These are phyloP conservation scores for Purpureocillium lavendulum DNA, from an alignment of 2,329 filamentous ascomycete species.

Conservation along the genomic window DNA sequence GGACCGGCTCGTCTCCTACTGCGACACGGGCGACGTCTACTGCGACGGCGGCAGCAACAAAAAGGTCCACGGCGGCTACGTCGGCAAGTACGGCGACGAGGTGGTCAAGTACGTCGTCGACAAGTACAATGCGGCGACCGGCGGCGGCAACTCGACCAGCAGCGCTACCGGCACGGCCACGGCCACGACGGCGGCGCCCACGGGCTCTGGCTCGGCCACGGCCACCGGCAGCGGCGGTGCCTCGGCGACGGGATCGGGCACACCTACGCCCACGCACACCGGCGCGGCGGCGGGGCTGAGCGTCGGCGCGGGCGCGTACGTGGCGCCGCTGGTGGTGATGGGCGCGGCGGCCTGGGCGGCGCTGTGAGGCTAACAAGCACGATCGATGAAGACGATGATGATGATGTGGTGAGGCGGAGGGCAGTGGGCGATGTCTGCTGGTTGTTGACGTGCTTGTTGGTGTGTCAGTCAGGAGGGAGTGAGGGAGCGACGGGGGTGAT, in stretches of 20 bases:
- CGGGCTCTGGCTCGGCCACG: not conserved
- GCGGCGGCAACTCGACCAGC: not conserved
- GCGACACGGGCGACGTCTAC: constrained; percentile 32
- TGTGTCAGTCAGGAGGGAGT: too few species aligned
- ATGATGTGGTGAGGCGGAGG: too few species aligned
- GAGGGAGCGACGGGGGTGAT: too few species aligned
- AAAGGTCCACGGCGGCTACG: constrained; percentile 25
- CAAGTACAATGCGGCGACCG: constrained; percentile 12
- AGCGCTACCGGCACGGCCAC: not conserved
- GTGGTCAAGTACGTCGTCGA: constrained; percentile 26
- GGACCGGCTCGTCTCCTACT: constrained; percentile 28
- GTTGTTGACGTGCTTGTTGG: too few species aligned
- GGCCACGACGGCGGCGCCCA: not conserved
- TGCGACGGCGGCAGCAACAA: constrained; percentile 24
- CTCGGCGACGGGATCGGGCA: not conserved
- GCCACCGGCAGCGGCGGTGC: not conserved
- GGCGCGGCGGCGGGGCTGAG: not conserved
- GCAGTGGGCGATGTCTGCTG: too few species aligned
- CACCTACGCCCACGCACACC: not conserved
- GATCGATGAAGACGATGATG: too few species aligned
- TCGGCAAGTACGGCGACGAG: constrained; percentile 23
- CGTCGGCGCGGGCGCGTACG: not conserved
- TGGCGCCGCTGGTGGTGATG: not conserved
- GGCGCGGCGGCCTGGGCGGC: not conserved
- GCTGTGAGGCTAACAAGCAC: not conserved